A percentile compares a stretch with the other conserved stretches of the same genome.
Conservation (phyloP, 164 flowering plant species). For the Nymphaea thermarum region DNA sequence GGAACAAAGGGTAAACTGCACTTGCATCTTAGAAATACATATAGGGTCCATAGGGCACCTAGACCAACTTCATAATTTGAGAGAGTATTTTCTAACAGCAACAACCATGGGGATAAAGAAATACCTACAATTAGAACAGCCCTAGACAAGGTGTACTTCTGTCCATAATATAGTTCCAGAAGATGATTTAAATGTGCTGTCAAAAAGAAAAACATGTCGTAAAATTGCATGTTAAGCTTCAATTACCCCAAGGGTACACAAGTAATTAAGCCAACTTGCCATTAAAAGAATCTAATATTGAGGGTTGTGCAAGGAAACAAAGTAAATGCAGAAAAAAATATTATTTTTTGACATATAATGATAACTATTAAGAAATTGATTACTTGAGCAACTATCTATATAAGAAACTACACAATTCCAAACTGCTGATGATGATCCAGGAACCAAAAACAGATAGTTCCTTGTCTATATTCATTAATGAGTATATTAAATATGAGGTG, state of each 20-base stretch:
- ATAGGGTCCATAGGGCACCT: neutral
- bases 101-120: constrained; percentile 3
- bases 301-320: neutral
- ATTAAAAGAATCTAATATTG: neutral
- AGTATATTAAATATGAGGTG: no score
- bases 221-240: neutral
- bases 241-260: neutral
- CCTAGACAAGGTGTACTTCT: constrained; percentile 35
- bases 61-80: neutral
- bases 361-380: neutral
- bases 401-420: neutral
- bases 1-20: no score
- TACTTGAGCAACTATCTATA: no score
- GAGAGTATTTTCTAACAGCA: neutral
- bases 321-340: no score
- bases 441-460: no score
- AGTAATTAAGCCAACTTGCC: neutral
- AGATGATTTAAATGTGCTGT: constrained; percentile 90
- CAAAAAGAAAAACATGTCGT: constrained; percentile 6
- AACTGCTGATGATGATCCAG: neutral
- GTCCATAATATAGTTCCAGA: constrained; percentile 43
- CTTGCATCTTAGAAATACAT: neutral
- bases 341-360: neutral
- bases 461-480: no score
- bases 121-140: constrained; percentile 63